Evolutionary conservation across 164 flowering plant genomes (phyloP).

Genomic region (Vitis amurensis): DNA sequence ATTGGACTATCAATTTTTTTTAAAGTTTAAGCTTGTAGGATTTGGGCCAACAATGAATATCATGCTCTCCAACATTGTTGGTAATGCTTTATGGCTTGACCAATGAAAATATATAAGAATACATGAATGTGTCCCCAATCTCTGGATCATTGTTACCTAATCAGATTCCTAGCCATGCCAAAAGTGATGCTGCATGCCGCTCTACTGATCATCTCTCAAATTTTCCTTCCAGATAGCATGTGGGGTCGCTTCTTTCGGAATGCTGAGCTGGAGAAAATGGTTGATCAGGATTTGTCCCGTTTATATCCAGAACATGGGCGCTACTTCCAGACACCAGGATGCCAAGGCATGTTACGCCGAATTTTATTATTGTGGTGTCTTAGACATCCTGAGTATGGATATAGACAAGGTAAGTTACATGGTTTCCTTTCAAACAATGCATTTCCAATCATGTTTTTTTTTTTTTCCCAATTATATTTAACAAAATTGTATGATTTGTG

Average conservation of each 20-base stretch:
- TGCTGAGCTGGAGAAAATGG: slow-evolving; percentile 92
- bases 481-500: no score
- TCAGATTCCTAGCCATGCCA: background rate
- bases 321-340: slow-evolving; percentile 83
- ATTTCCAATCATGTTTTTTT: background rate
- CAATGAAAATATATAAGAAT: background rate
- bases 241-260: slow-evolving; percentile 92
- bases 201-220: background rate
- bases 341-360: slow-evolving; percentile 84
- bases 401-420: slow-evolving; percentile 69
- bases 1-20: no score
- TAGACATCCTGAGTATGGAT: slow-evolving; percentile 82
- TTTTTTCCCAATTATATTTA: background rate
- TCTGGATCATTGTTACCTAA: background rate
- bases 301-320: slow-evolving; percentile 91
- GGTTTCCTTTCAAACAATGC: background rate
- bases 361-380: slow-evolving; percentile 90
- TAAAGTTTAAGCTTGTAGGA: no score
- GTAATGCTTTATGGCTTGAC: background rate
- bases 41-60: no score
- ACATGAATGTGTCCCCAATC: background rate
- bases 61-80: background rate
- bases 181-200: background rate
- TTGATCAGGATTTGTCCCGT: slow-evolving; percentile 91
- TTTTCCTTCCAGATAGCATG: slow-evolving; percentile 72